Percentiles rank a stretch among this genome's conserved stretches.
Conservation (phyloP, 306 rosid species). For the Cucumis cinereus region DNA sequence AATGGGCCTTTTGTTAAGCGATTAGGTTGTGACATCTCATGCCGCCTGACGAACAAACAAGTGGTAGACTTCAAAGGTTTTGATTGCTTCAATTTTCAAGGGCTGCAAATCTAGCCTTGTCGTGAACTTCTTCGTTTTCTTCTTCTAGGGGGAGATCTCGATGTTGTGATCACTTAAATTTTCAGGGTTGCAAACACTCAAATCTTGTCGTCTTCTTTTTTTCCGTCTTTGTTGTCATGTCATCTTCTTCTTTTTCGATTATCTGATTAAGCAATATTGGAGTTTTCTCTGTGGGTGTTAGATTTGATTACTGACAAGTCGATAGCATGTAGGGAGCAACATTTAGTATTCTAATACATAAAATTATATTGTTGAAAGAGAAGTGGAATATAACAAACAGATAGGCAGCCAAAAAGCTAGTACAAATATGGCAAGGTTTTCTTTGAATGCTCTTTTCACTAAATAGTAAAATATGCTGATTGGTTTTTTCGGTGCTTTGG, state of each 20-base stretch:
- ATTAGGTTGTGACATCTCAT: neutral
- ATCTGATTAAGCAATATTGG: neutral
- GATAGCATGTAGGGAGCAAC: neutral
- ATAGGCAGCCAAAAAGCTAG: neutral
- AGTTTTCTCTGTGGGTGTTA: neutral
- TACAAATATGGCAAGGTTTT: neutral
- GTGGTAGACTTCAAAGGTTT: neutral
- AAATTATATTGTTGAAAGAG: neutral
- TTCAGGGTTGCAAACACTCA: too few species aligned
- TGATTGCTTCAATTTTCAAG: neutral
- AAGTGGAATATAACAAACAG: neutral
- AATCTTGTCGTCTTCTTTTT: too few species aligned
- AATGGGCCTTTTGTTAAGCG: neutral
- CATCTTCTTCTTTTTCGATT: neutral
- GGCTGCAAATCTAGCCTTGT: neutral
- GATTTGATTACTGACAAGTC: neutral
- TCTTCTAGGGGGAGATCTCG: too few species aligned
- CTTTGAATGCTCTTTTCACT: neutral
- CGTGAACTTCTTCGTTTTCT: too few species aligned
- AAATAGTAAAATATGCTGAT: neutral
- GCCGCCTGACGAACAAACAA: too few species aligned
- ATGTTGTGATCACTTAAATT: too few species aligned
- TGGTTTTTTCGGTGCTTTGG: too few species aligned
- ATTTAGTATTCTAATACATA: neutral
- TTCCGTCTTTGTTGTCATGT: too few species aligned